phyloP scores from a whole-genome alignment of 352 stramenopile genomes.

The Plasmopara halstedii region DNA sequence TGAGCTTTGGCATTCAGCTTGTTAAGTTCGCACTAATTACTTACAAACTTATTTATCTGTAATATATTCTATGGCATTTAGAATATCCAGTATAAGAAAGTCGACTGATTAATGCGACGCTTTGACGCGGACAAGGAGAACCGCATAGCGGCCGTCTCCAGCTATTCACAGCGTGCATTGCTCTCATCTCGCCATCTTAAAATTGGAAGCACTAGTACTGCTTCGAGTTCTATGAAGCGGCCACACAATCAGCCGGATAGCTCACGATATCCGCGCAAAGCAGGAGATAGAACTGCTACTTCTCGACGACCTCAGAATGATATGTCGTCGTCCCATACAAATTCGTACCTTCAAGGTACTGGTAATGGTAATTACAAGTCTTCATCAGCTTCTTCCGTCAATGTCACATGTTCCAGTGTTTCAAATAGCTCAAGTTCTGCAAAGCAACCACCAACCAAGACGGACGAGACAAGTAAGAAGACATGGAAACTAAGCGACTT shows the following conservation, averaged over 20 bases:
- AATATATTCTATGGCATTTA: not conserved
- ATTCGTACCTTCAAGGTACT: conserved; percentile 13
- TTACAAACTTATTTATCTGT: too few species aligned
- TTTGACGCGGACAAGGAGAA: conserved; percentile 72
- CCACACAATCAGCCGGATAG: conserved; percentile 23
- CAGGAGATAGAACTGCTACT: conserved; percentile 8
- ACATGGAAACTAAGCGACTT: conserved; percentile 97
- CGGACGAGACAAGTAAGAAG: conserved; percentile 23
- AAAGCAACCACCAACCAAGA: conserved; percentile 6
- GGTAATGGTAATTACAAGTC: conserved; percentile 8
- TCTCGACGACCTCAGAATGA: conserved; percentile 17
- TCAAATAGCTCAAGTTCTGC: not conserved
- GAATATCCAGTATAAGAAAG: conserved; percentile 4
- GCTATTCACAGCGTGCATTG: conserved; percentile 12
- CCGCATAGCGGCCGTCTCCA: conserved; percentile 14
- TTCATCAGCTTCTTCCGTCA: not conserved
- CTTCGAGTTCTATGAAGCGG: conserved; percentile 21
- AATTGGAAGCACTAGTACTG: not conserved
- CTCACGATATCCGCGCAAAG: conserved; percentile 25
- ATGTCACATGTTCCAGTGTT: conserved; percentile 4
- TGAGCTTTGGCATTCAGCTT: conserved; percentile 10
- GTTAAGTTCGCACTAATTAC: not conserved
- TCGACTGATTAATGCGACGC: conserved; percentile 31
- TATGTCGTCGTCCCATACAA: conserved; percentile 11
- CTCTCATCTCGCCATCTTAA: conserved; percentile 18